A percentile compares a stretch with the other conserved stretches of the same genome.
These are phyloP conservation scores for Pelagophyceae sp. DNA, from an alignment of 352 stramenopile species.

Conservation along the genomic window DNA sequence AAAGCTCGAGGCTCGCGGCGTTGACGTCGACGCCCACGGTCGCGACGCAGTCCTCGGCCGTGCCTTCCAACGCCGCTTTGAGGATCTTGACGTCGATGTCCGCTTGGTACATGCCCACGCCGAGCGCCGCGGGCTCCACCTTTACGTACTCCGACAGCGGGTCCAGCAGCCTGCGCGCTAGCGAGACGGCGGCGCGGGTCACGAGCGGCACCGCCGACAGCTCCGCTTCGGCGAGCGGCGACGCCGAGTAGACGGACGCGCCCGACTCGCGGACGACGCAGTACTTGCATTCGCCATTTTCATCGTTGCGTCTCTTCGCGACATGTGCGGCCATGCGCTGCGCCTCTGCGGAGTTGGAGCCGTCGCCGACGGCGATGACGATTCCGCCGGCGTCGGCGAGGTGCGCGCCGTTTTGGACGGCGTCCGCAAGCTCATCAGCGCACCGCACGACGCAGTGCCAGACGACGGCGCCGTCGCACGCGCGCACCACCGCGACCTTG, in stretches of 20 bases:
- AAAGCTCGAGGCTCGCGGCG: background rate
- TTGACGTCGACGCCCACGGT: background rate
- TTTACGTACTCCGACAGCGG: conserved; percentile 14
- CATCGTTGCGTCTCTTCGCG: no score
- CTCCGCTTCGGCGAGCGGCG: background rate
- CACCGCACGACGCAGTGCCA: background rate
- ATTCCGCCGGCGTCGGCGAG: background rate
- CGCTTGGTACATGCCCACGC: conserved; percentile 1
- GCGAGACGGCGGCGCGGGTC: background rate
- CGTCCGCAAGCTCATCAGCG: background rate
- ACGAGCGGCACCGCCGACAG: background rate
- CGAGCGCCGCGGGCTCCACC: background rate
- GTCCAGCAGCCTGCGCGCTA: conserved; percentile 3
- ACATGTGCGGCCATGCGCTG: background rate
- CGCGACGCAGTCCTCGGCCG: background rate
- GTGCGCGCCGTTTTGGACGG: no score
- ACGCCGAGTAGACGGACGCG: conserved; percentile 2
- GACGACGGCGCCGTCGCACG: background rate
- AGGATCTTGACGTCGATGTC: background rate
- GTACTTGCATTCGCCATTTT: background rate
- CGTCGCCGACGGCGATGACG: background rate
- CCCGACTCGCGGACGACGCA: background rate
- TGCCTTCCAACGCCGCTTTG: background rate
- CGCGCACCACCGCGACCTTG: background rate
- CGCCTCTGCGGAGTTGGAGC: background rate